Base-by-base conservation (phyloP, 1,284 basidiomycete species). In the Xerocomus minutiporus region DNA sequence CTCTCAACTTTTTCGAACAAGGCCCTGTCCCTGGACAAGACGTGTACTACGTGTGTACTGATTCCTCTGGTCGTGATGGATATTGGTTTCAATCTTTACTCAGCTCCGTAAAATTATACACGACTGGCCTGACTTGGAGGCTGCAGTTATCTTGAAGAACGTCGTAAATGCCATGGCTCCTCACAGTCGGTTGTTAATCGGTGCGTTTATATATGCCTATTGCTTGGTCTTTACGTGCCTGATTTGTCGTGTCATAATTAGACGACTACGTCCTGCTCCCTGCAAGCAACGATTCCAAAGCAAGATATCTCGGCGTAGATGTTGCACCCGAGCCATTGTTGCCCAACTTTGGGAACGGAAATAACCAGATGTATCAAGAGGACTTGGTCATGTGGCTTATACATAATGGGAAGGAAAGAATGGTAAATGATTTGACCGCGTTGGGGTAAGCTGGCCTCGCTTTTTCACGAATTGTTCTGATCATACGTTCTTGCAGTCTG, bases 31-130 rank as follows among this genome's bases (percentile, higher is more conserved):
- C 20, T 20, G 20, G 20, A 20, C 20, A 20, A 32, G 73, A 79
- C 46, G 66, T 75, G 8, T 80, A 78, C 56, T 77, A 77, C 57
- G 77, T 78, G 51, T 8, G 2, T 23, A 20, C 5, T 5, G 6
- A 9, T n/a, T 38, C 15, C n/a, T 20, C n/a, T n/a, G 5, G 20
- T 25, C 39, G 2, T 34, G 32, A 9, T 8, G 12, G 12, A 34
- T 34, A 56, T 66, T 35, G 64, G 32, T 34, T 34, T 13, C 9
- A 34, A 12, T 34, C 4, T 34, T 34, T 8, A 34, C 12, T 20
- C 20, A 20, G 20, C 20, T 20, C 20, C 20, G 20, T 20, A 20
- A 20, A 20, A 20, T 20, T 20, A 20, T 20, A 20, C 20, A 20
- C 20, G 32, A 34, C 49, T 65, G 63, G 63, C 60, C 64, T 6